phyloP scores from a whole-genome alignment of 371 early-diverging fungal genomes.

The Lichtheimia corymbifera region DNA sequence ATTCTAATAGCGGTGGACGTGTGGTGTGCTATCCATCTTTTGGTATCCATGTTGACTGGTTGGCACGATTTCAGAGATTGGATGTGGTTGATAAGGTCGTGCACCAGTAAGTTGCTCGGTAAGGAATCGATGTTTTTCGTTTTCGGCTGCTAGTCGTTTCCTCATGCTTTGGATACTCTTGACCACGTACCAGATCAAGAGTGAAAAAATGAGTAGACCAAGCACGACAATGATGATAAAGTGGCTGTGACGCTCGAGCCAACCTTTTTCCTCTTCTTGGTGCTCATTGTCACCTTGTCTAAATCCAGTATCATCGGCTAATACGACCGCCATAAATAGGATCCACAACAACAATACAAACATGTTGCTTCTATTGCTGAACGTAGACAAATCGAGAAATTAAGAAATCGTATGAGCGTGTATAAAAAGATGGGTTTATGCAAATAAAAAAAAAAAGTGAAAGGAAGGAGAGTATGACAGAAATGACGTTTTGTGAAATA shows the following conservation, averaged over 20 bases:
- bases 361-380: no score
- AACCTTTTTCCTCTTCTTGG: background rate
- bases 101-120: no score
- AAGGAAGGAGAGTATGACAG: background rate
- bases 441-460: background rate
- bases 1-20: no score
- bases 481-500: background rate
- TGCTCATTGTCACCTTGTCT: no score
- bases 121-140: conserved; percentile 7
- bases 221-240: conserved; percentile 22
- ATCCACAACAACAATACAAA: no score
- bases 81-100: no score
- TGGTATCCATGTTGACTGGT: conserved; percentile 4
- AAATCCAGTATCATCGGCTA: no score
- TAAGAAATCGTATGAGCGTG: background rate
- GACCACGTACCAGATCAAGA: conserved; percentile 22
- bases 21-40: conserved; percentile 2
- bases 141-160: conserved; percentile 21
- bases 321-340: no score
- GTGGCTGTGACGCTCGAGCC: conserved; percentile 17
- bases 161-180: conserved; percentile 21
- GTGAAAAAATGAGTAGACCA: conserved; percentile 11
- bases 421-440: conserved; percentile 1
- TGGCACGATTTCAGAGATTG: conserved; percentile 7
- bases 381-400: no score